Evolutionary conservation across 345 rosid genomes (phyloP), one percentile per base, ranked within the genome.

Genomic region (Dipteronia sinensis): DNA sequence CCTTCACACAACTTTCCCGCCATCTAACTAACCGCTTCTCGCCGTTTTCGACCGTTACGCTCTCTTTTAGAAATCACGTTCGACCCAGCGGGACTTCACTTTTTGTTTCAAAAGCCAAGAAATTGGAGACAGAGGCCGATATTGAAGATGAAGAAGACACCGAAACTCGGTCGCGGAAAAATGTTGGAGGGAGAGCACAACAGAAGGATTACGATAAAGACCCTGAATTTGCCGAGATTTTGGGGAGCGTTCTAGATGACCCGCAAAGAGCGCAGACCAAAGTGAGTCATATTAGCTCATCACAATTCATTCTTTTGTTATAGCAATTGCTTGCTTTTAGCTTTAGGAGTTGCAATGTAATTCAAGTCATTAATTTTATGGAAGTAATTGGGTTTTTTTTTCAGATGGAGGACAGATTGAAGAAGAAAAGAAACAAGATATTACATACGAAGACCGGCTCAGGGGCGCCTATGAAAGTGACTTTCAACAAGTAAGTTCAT

Each of bases 391-490:
- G 15, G 17, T 73, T 69, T 25, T 22, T 55, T 58, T 61, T 83
- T 64, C 83, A 95, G 99, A 89, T 95, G 96, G 94, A 91, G 81
- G 94, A 92, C 69, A 92, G 99, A 78, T 79, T 93, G 87, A 90
- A 90, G 88, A 91, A 78, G 81, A 95, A 92, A 81, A 90, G 97
- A 85, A 82, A 87, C 87, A 93, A 83, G 77, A 88, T 95, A 81
- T 74, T 95, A 71, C 97, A 91, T 6, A 73, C 94, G 9, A 95
- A 93, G 87, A 95, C 96, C 2, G 99, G 98, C 74, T 93, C 97
- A 7, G 87, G 86, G 7, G 71, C 78, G 34, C 93, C 96, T 9
- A 89, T 93, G 92, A 88, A 87, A 77, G 98, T 93, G 31, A 83
- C 79, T 1, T 93, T 95, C 85, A 90, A 95, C 87, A 89, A 92